Base-by-base conservation (phyloP, 352 stramenopile genomes). In the Phytophthora kernoviae region DNA sequence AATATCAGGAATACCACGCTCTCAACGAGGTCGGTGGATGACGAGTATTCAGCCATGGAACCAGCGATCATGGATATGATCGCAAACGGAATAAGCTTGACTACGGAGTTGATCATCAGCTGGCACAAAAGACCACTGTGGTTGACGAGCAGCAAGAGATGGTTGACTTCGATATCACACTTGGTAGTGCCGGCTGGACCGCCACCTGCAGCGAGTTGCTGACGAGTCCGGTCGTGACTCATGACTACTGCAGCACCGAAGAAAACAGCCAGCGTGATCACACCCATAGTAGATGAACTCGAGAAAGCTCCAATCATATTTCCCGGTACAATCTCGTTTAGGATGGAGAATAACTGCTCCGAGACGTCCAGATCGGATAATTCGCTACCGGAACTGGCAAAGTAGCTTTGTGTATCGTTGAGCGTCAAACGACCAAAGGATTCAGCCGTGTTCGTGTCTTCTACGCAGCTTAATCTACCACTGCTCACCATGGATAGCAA, bases 1-100 rank as follows among this genome's bases (percentile, higher is more conserved):
- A 80, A 20, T 36, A 87, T 58, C 10, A 91, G 58, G 26, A 74
- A 88, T 17, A 66, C 61, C 8, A 91, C 78, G 48, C 73, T 84
- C 53, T 84, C 61, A 4, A 89, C 34, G 1, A 88, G 52, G 3
- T 69, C 50, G 14, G 58, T 58, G 1, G 81, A 76, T 3, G 58
- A 79, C 7, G 71, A 66, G 47, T 85, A 87, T 63, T 75, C 47
- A 5, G 70, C 76, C 61, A 91, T 86, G 3, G 84, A 78, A 1
- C 81, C 79, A 27, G 77, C 71, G 33, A 93, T 80, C 61, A 93
- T 86, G 20, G 81, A 91, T 37, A 90, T 75, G 52, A 91, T 81
- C 10, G 84, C 80, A 44, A 90, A 63, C 30, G 84, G 81, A 40
- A 87, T 90, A 45, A 87, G 65, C 10, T 51, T 54, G 18, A 91